Conservation (phyloP, 2,329 filamentous ascomycete species). For the Arthrobotrys sinensis region DNA sequence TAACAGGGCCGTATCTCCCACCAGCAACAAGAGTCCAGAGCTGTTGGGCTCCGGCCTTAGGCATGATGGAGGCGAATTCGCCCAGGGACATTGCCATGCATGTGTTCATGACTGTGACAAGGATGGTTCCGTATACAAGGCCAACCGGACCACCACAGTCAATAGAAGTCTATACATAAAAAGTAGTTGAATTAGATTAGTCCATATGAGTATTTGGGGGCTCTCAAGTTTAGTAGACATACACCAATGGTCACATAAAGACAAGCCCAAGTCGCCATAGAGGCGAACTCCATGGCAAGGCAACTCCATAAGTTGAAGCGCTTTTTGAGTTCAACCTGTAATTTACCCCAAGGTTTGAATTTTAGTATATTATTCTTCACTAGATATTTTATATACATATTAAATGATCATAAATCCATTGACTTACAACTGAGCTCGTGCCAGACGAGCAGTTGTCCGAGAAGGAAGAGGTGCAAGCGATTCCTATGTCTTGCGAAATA, state of each 20-base stretch:
- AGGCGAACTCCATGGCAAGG: slow-evolving; percentile 59
- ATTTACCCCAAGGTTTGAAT: slow-evolving; percentile 17
- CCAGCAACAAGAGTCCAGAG: slow-evolving; percentile 58
- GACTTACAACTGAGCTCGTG: slow-evolving; percentile 60
- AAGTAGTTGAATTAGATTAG: slow-evolving; percentile 41
- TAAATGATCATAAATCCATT: slow-evolving; percentile 23
- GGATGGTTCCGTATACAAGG: slow-evolving; percentile 55
- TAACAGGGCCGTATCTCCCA: slow-evolving; percentile 51
- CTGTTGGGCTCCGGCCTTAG: slow-evolving; percentile 58
- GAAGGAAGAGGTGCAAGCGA: slow-evolving; percentile 50
- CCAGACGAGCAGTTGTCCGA: slow-evolving; percentile 59
- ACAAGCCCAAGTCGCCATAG: slow-evolving; percentile 60
- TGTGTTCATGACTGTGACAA: slow-evolving; percentile 58
- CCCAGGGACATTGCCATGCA: slow-evolving; percentile 57
- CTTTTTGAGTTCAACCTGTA: slow-evolving; percentile 60
- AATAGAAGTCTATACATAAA: slow-evolving; percentile 51
- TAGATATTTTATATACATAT: slow-evolving; percentile 24
- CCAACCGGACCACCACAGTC: slow-evolving; percentile 60
- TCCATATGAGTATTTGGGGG: background rate
- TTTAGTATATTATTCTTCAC: slow-evolving; percentile 30
- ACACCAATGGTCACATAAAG: slow-evolving; percentile 60
- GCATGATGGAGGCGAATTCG: slow-evolving; percentile 59
- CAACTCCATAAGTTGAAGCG: slow-evolving; percentile 60
- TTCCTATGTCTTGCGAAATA: slow-evolving; percentile 56
- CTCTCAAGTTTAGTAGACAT: slow-evolving; percentile 31